Evolutionary conservation across 495 filamentous ascomycete species (phyloP).

Genomic region (Penicillium canariense): DNA sequence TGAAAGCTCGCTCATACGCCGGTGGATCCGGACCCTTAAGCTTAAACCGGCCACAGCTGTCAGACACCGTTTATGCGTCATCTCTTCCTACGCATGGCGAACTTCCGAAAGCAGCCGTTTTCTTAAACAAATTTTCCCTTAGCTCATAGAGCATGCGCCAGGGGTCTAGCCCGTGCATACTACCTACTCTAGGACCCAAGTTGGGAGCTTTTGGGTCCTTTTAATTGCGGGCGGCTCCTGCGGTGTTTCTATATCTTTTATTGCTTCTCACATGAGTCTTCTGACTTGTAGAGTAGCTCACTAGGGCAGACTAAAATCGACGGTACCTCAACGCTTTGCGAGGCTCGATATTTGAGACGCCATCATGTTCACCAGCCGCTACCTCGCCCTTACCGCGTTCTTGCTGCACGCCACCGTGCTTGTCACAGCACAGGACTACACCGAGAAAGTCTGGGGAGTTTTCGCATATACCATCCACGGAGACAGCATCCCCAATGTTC

Average conservation of each 20-base stretch:
- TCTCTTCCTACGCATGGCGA: neutral
- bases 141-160: constrained; percentile 7
- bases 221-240: constrained; percentile 2
- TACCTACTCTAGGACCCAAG: constrained; percentile 5
- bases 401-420: constrained; percentile 13
- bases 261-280: neutral
- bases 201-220: neutral
- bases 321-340: neutral
- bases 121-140: constrained; percentile 4
- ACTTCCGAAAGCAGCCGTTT: constrained; percentile 17
- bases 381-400: constrained; percentile 9
- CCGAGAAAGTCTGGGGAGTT: constrained; percentile 61
- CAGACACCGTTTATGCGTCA: neutral
- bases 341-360: neutral
- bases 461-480: constrained; percentile 74
- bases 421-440: constrained; percentile 26
- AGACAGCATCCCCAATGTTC: constrained; percentile 63
- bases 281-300: neutral
- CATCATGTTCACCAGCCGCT: constrained; percentile 20
- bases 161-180: constrained; percentile 16
- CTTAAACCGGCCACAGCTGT: neutral
- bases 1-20: neutral
- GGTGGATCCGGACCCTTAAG: constrained; percentile 14
- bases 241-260: neutral
- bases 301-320: neutral